Evolutionary conservation across 495 filamentous ascomycete species (phyloP).

Genomic region (Arthonia radiata): DNA sequence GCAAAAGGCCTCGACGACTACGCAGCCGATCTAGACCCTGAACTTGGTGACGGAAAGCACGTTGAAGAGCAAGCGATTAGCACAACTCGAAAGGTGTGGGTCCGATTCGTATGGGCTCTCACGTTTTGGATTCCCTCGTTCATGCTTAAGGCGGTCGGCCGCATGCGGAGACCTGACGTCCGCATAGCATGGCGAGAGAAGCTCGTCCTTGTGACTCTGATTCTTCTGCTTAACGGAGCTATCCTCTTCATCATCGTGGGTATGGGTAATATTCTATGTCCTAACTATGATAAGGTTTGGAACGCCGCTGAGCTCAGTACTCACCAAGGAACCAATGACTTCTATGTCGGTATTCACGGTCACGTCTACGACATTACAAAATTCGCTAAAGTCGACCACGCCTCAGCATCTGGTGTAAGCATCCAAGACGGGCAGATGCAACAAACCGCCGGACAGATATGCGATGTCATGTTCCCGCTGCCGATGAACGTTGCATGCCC

Average conservation of each 20-base stretch:
- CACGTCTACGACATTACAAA: constrained; percentile 79
- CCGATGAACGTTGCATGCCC: constrained; percentile 55
- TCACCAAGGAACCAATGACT: constrained; percentile 51
- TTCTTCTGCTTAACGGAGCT: constrained; percentile 55
- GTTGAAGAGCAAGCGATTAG: constrained; percentile 46
- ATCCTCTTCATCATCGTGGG: constrained; percentile 84
- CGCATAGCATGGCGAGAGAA: constrained; percentile 96
- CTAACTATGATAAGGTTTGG: constrained; percentile 83
- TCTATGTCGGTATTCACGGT: constrained; percentile 71
- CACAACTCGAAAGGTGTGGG: constrained; percentile 45
- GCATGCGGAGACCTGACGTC: constrained; percentile 94
- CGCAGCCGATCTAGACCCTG: constrained; percentile 40
- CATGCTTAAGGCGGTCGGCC: constrained; percentile 48
- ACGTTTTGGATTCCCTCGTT: constrained; percentile 95
- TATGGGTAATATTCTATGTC: constrained; percentile 68
- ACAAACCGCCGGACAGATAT: constrained; percentile 46
- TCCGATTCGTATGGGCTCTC: constrained; percentile 52
- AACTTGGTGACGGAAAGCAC: constrained; percentile 47
- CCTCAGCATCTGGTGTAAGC: constrained; percentile 29
- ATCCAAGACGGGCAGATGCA: constrained; percentile 44
- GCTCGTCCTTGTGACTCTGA: constrained; percentile 54
- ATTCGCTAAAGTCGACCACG: constrained; percentile 68
- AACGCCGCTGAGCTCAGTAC: constrained; percentile 39
- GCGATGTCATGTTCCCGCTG: constrained; percentile 64
- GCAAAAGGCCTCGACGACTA: constrained; percentile 37